Evolutionary conservation across 2,329 filamentous ascomycete genomes (phyloP), one percentile per base, ranked within the genome.

Genomic region (Ophiostoma populinum): DNA sequence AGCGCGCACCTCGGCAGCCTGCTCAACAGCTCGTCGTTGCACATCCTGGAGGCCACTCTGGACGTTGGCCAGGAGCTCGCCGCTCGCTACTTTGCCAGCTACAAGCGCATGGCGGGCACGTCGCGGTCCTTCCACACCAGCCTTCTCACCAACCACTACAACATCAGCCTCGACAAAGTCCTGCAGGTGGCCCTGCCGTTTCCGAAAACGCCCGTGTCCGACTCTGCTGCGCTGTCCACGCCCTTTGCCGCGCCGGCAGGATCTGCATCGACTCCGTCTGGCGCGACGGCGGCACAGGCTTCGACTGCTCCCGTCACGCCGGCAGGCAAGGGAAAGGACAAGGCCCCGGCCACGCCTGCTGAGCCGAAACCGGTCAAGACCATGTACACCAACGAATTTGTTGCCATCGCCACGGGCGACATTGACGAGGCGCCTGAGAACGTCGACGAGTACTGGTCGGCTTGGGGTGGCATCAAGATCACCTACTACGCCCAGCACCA

Each of bases 11-110:
- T 98, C 41, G 90, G 87, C 51, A 77, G 86, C 51, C 67, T 98
- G 26, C 69, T 98, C 40, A 82, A 94, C 55, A 87, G 80, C 29
- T 87, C 82, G 3, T 86, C 80, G 17, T 65, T 87, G 38, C 70
- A 75, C 19, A 66, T 98, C 32, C 65, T 98, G 36, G 74, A 80
- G 49, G 69, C 70, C 20, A 79, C 83, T 7, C 67, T 98, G 27
- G 75, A 80, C 43, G 71, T 98, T 40, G 76, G 77, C 20, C 75
- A 87, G 26, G 80, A 87, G 51, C 65, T 98, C 41, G 87, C 90
- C 10, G 82, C 94, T 56, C 74, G 90, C 46, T 98, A 94, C 47
- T 80, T 92, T 54, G 83, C 81, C 8, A 85, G 85, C 13, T 76
- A 90, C 41, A 83, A 86, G 55, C 75, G 83, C 18, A 63, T 78